Conservation (phyloP, 1,284 basidiomycete genomes). For the Cystodermella granulosa region DNA sequence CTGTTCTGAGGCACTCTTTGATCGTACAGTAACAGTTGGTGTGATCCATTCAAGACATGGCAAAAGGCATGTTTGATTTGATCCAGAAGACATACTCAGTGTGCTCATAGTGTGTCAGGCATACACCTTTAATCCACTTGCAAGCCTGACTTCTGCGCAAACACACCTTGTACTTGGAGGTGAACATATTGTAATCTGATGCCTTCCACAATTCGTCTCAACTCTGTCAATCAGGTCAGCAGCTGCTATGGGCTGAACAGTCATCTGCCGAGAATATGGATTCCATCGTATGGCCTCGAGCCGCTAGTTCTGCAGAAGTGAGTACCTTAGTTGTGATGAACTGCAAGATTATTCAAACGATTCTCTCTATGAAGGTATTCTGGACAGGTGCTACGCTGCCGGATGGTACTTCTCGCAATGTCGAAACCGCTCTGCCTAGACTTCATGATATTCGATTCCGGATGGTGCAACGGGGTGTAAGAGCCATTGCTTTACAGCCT, state of each 20-base stretch:
- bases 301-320: slow-evolving; percentile 68
- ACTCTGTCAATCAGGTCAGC: slow-evolving; percentile 54
- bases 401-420: slow-evolving; percentile 52
- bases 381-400: slow-evolving; percentile 53
- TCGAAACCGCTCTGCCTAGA: slow-evolving; percentile 62
- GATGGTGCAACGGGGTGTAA: slow-evolving; percentile 63
- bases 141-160: slow-evolving; percentile 51
- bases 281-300: slow-evolving; percentile 71
- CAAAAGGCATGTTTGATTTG: slow-evolving; percentile 42
- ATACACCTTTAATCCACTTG: slow-evolving; percentile 70
- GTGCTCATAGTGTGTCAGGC: slow-evolving; percentile 43
- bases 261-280: slow-evolving; percentile 68
- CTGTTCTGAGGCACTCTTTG: background rate
- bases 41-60: slow-evolving; percentile 77
- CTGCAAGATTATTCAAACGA: background rate
- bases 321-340: background rate
- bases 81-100: slow-evolving; percentile 1
- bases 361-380: slow-evolving; percentile 61
- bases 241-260: slow-evolving; percentile 77
- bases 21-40: slow-evolving; percentile 46
- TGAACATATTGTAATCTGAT: slow-evolving; percentile 18
- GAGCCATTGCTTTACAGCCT: slow-evolving; percentile 70
- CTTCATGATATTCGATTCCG: slow-evolving; percentile 73
- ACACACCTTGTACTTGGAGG: slow-evolving; percentile 62
- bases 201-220: background rate